These are phyloP conservation scores for Cytospora leucostoma DNA, from an alignment of 2,329 filamentous ascomycete genomes.

Conservation along the genomic window DNA sequence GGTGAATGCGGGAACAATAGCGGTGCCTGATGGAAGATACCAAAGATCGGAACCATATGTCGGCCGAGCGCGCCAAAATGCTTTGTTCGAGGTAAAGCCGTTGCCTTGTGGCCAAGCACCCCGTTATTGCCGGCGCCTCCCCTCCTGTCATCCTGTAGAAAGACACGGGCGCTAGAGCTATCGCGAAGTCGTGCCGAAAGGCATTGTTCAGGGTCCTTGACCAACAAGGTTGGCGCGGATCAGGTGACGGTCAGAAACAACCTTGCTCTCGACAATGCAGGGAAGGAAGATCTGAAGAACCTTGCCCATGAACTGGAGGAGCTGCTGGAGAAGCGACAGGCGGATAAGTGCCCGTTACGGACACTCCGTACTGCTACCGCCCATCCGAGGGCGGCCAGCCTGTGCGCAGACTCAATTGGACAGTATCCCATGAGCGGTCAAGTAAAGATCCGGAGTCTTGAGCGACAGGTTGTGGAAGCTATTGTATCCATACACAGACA, in stretches of 20 bases:
- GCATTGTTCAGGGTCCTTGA: conserved; percentile 24
- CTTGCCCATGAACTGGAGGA: conserved; percentile 13
- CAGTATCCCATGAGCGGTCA: conserved; percentile 1
- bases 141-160: conserved; percentile 3
- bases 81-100: not conserved
- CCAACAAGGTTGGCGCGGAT: conserved; percentile 27
- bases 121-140: conserved; percentile 11
- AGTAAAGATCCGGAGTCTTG: conserved; percentile 18
- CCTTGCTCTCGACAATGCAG: conserved; percentile 16
- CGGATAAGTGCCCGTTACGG: conserved; percentile 6
- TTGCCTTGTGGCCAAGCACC: not conserved
- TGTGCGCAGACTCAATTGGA: conserved; percentile 24
- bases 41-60: not conserved
- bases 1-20: conserved; percentile 4
- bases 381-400: conserved; percentile 16
- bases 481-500: not conserved
- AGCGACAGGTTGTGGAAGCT: conserved; percentile 5
- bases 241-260: conserved; percentile 16
- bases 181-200: conserved; percentile 14
- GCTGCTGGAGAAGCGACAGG: conserved; percentile 2
- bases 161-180: conserved; percentile 24
- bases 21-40: conserved; percentile 6
- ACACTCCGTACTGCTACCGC: conserved; percentile 7
- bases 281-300: conserved; percentile 18
- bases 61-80: conserved; percentile 6